phyloP scores from a whole-genome alignment of 192 early-diverging fungal species.

The Podochytrium sp. region DNA sequence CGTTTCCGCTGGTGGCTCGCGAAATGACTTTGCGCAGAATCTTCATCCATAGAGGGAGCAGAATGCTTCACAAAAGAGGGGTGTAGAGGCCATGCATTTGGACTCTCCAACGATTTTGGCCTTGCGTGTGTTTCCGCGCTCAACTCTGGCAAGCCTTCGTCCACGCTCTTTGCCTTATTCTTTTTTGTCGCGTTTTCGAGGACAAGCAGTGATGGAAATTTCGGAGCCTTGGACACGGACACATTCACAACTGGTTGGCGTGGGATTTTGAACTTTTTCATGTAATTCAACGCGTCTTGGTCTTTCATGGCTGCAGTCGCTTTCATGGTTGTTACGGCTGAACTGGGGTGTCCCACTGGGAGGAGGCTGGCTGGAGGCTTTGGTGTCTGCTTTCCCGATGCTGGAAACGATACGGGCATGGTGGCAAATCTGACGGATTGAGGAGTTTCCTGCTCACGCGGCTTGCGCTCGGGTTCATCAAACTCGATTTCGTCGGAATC shows the following conservation, averaged over 20 bases:
- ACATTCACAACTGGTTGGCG: background rate
- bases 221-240: background rate
- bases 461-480: too few relatives aligned
- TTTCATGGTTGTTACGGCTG: constrained; percentile 19
- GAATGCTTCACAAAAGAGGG: constrained; percentile 5
- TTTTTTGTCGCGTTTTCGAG: background rate
- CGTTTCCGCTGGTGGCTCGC: background rate
- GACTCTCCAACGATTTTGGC: background rate
- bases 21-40: background rate
- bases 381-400: background rate
- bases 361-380: too few relatives aligned
- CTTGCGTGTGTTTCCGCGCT: background rate
- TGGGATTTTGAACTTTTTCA: constrained; percentile 7
- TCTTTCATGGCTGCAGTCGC: constrained; percentile 10
- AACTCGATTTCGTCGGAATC: too few relatives aligned
- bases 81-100: constrained; percentile 10
- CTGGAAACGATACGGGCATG: background rate
- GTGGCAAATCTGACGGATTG: background rate
- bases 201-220: constrained; percentile 13
- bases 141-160: background rate
- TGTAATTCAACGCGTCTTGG: constrained; percentile 1
- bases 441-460: too few relatives aligned
- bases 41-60: background rate
- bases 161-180: background rate
- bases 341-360: background rate